Base-by-base conservation (phyloP, 1,284 basidiomycete species). In the Sphaerobolus stellatus region DNA sequence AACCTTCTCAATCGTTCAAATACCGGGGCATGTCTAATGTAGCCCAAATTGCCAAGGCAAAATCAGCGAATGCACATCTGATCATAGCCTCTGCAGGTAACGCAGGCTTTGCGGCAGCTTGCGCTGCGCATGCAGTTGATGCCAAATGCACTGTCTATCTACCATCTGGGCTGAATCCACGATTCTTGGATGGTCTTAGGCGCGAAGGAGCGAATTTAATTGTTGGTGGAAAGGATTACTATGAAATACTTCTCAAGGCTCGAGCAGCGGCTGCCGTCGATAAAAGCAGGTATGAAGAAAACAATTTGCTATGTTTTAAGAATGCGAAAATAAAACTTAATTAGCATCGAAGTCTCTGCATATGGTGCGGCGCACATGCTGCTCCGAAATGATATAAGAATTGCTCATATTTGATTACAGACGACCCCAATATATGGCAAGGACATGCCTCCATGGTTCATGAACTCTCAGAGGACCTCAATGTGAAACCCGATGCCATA, bases 1-100 rank as follows among this genome's bases (percentile, higher is more conserved):
- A 90, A 54, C 84, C 83, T 0, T 80, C 80, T 0, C 77, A 86
- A 58, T 89, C 87, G 3, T 90, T 88, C 80, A 90, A 91, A 66
- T 84, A 79, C 60, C 77, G 88, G 22, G 86, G 87, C 5, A 77
- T 90, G 31, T 84, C 84, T 18, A 72, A 78, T 57, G 85, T 84
- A 61, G 74, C 81, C 3, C 76, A 82, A 60, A 71, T 75, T 36
- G 78, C 76, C 25, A 74, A 78, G 54, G 70, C 75, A 51, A 69
- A 66, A 20, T 86, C 85, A 0, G 64, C 77, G 8, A 62, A 64
- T 33, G 71, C 82, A 5, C 86, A 88, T 64, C 72, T 84, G 41
- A 71, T 89, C 30, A 80, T 83, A 45, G 86, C 88, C 1, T 90
- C 88, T 0, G 78, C 82, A 1, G 88, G 88, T 27, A 90, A 91